Percentiles rank a stretch among this genome's conserved stretches.
Conservation (phyloP, 73 alveolate species). For the Diophrys sp. region DNA sequence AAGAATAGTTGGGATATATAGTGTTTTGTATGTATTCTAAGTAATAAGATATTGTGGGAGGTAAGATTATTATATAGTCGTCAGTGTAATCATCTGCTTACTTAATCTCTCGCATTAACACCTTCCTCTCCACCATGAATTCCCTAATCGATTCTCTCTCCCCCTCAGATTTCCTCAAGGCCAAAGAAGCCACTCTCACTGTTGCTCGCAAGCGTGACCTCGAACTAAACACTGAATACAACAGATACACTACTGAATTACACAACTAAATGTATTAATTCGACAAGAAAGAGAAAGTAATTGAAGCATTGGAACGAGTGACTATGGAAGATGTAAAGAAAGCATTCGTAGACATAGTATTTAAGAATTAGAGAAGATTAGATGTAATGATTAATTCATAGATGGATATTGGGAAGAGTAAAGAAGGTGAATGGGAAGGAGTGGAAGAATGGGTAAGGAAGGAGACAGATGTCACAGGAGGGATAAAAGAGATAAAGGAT, state of each 20-base stretch:
- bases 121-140: slow-evolving; percentile 3
- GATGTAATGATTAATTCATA: too few species aligned
- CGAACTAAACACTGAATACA: slow-evolving; percentile 20
- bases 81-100: slow-evolving; percentile 22
- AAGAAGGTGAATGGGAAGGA: too few species aligned
- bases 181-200: neutral
- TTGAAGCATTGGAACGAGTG: slow-evolving; percentile 15
- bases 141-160: neutral
- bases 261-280: slow-evolving; percentile 17
- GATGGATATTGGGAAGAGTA: too few species aligned
- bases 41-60: slow-evolving; percentile 10
- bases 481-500: too few species aligned
- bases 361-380: slow-evolving; percentile 17
- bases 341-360: slow-evolving; percentile 13
- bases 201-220: neutral
- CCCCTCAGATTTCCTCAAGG: slow-evolving; percentile 12
- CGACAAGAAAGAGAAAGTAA: slow-evolving; percentile 24
- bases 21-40: neutral
- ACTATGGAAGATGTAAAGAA: slow-evolving; percentile 7
- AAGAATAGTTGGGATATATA: slow-evolving; percentile 36
- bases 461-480: too few species aligned
- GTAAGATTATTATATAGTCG: slow-evolving; percentile 12
- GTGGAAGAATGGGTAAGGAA: too few species aligned
- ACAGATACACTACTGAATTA: slow-evolving; percentile 28
- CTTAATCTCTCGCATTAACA: slow-evolving; percentile 15